phyloP scores from a whole-genome alignment of 495 filamentous ascomycete genomes.

The Daldinia grandis region DNA sequence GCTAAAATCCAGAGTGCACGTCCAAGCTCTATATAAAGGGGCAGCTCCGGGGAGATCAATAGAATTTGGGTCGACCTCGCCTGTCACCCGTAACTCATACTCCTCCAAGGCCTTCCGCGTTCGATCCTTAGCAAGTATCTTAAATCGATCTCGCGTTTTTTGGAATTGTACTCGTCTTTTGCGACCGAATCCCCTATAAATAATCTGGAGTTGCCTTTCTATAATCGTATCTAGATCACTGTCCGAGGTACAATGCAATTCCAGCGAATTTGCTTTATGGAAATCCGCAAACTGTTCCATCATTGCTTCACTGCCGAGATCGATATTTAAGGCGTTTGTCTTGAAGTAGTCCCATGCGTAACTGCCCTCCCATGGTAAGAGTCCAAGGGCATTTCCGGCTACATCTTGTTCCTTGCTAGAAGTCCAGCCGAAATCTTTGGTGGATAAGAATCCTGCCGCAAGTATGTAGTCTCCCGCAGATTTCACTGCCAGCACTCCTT shows the following conservation, averaged over 20 bases:
- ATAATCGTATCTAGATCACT: background rate
- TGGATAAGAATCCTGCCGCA: background rate
- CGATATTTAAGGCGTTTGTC: no score
- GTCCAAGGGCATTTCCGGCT: no score
- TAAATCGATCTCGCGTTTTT: background rate
- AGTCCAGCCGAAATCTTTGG: background rate
- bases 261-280: no score
- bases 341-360: no score
- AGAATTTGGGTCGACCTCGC: background rate
- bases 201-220: no score
- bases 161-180: background rate
- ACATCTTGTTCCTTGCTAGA: background rate
- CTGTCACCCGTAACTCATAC: background rate
- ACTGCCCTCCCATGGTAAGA: background rate
- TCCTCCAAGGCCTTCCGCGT: background rate
- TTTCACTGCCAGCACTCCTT: slow-evolving; percentile 13
- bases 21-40: background rate
- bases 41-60: background rate
- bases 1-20: background rate
- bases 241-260: no score
- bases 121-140: background rate
- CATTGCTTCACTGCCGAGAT: no score
- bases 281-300: background rate
- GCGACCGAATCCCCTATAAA: no score
- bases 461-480: background rate